phyloP scores from a whole-genome alignment of 2,329 filamentous ascomycete species.

The Monosporascus sp. region DNA sequence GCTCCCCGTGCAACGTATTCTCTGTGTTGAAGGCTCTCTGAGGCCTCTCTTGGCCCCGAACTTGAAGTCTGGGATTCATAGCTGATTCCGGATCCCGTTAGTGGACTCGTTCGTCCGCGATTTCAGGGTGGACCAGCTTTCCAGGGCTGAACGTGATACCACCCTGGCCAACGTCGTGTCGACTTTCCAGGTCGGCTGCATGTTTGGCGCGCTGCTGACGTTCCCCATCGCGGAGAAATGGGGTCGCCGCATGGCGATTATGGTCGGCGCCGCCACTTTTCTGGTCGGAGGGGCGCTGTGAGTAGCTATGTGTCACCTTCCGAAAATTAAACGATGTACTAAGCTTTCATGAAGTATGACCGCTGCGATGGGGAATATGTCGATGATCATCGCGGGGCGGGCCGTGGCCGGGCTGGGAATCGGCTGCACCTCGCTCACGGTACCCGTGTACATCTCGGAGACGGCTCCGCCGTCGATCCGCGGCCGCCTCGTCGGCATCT shows the following conservation, averaged over 20 bases:
- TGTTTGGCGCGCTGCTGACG: conserved; percentile 48
- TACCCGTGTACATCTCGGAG: conserved; percentile 55
- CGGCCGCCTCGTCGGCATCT: conserved; percentile 45
- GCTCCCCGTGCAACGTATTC: no score
- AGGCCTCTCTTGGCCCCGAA: no score
- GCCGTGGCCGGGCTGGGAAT: conserved; percentile 47
- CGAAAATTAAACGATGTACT: no score
- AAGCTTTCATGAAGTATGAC: conserved; percentile 29
- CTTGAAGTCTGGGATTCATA: no score
- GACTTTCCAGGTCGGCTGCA: conserved; percentile 51
- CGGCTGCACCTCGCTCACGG: conserved; percentile 43
- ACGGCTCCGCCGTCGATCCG: conserved; percentile 47
- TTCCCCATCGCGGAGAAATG: conserved; percentile 50
- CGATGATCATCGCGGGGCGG: conserved; percentile 51
- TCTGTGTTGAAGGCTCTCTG: no score
- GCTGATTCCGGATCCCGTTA: no score
- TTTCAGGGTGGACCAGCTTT: conserved; percentile 23
- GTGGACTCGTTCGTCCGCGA: conserved; percentile 30
- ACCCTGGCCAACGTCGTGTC: conserved; percentile 29
- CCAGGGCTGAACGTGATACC: conserved; percentile 21
- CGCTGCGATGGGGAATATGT: conserved; percentile 33
- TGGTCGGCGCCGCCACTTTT: conserved; percentile 44
- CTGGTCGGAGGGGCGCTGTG: conserved; percentile 40
- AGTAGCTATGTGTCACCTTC: no score
- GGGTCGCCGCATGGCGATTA: conserved; percentile 46